Base-by-base conservation (phyloP, 2,329 filamentous ascomycete species). In the Penicillium sp. region DNA sequence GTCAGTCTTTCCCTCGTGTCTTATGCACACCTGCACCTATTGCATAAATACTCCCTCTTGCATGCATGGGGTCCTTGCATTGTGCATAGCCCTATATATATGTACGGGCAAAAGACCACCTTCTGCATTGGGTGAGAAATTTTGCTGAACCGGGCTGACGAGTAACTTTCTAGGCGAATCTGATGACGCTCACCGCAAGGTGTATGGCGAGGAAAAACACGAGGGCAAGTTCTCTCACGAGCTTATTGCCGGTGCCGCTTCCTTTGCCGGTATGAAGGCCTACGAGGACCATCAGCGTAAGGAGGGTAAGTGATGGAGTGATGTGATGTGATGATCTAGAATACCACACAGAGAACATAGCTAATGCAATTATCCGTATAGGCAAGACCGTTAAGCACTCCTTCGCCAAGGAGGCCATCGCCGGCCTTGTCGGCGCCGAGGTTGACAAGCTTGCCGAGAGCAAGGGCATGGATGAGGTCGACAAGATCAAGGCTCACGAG, bases 201-300 rank as follows among this genome's bases (percentile, higher is more conserved):
- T 83, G 60, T 82, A 84, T 70, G 71, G 77, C 53, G 69, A 75
- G 40, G 45, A 67, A 42, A 52, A 79, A 52, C 79, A 89, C 75
- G 75, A 89, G 74, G 78, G 81, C 63, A 82, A 82, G 67, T 75
- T 89, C 66, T 82, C 82, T 61, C 89, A 93, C 75, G 89, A 94
- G 77, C 68, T 90, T 41, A 69, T 92, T 49, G 89, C 86, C 59
- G 88, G 88, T 56, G 90, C 85, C 51, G 89, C 89, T 51, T 84
- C 87, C 56, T 93, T 93, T 68, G 86, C 84, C 58, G 90, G 85
- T 64, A 88, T 93, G 82, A 91, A 91, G 80, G 78, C 86, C 18
- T 92, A 86, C 65, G 89, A 92, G 75, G 86, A 91, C 71, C 79
- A 83, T 64, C 87, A 91, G 77, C 86, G 87, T 65, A 78, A 75